Base-by-base conservation (phyloP, 768 basidiomycete genomes). In the Infundibulicybe gibba region DNA sequence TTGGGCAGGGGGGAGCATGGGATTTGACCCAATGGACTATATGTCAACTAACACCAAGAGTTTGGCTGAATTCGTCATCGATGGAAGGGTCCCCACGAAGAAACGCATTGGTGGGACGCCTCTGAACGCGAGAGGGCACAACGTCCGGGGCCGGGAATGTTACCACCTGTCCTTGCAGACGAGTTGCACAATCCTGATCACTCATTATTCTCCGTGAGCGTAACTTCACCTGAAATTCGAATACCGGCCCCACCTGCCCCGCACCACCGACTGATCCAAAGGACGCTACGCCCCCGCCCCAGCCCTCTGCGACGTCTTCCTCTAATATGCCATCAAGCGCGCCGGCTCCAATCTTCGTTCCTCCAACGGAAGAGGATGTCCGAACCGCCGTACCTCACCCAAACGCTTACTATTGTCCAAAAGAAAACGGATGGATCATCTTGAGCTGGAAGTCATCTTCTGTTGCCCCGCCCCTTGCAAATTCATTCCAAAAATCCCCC, bases 381-480 rank as follows among this genome's bases (percentile, higher is more conserved):
- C 76, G 74, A n/a, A 77, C 74, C 13, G 75, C 88, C 25, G 72
- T 88, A 25, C 90, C 90, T 11, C 89, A 93, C 59, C 83, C 90
- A 4, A 80, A 87, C 54, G 88, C 87, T 12, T 88, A 88, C 60
- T 93, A 87, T 59, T 92, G 89, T 58, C 78, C 81, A 17, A 83
- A 80, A 59, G 86, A 91, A 47, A 87, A 91, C 54, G 84, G 85
- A 5, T 93, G 90, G 90, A 78, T 90, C 31, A 75, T 92, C 33
- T 69, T 91, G 13, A 71, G 69, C 33, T 87, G 85, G 83, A 81
- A 80, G 51, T 76, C 77, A 12, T 83, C 85, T 11, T 69, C 73
- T 15, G 71, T 82, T 32, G 58, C 77, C 8, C 87, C 85, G 2
- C 80, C 83, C 5, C 70, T 89, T 16, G 75, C 81, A 14, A 65